phyloP scores from a whole-genome alignment of 352 stramenopile species.

The Phytophthora pluvialis region DNA sequence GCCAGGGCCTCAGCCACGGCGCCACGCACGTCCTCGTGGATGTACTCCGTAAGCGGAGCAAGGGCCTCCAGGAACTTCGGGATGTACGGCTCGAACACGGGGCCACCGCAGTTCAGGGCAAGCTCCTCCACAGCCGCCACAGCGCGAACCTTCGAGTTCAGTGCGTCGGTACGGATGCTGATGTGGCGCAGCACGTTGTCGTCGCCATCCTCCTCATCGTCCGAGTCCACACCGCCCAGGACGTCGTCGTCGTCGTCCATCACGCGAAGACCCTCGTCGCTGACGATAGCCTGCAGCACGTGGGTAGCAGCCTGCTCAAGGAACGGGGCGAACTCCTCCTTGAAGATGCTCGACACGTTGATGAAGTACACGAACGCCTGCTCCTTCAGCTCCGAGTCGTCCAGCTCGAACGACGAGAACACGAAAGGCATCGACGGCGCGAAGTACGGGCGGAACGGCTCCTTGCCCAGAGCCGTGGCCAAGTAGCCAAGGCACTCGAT shows the following conservation, averaged over 20 bases:
- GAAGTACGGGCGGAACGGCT: slow-evolving; percentile 96
- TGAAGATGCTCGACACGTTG: slow-evolving; percentile 98
- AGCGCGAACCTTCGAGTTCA: slow-evolving; percentile 87
- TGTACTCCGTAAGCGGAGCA: slow-evolving; percentile 85
- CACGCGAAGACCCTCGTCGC: slow-evolving; percentile 78
- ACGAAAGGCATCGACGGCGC: slow-evolving; percentile 95
- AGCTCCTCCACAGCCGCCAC: slow-evolving; percentile 86
- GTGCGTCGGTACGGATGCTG: slow-evolving; percentile 86
- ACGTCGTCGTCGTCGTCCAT: slow-evolving; percentile 77
- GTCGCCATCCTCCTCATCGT: slow-evolving; percentile 81
- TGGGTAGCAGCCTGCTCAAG: slow-evolving; percentile 81
- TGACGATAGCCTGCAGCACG: slow-evolving; percentile 76
- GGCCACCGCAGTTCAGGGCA: slow-evolving; percentile 75
- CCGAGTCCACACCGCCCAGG: slow-evolving; percentile 76
- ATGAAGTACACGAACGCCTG: slow-evolving; percentile 98
- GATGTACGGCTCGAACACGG: slow-evolving; percentile 84
- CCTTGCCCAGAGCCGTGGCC: slow-evolving; percentile 95
- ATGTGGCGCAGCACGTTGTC: slow-evolving; percentile 78
- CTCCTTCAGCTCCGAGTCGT: slow-evolving; percentile 97
- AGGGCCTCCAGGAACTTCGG: slow-evolving; percentile 83
- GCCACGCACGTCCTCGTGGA: slow-evolving; percentile 87
- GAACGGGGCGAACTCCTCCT: slow-evolving; percentile 96
- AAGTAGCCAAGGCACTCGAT: slow-evolving; percentile 99
- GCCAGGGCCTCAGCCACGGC: slow-evolving; percentile 81
- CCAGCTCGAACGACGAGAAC: slow-evolving; percentile 92